A percentile compares a stretch with the other conserved stretches of the same genome.
These are phyloP conservation scores for Apiosordaria backusii DNA, from an alignment of 495 filamentous ascomycete genomes.

Conservation along the genomic window DNA sequence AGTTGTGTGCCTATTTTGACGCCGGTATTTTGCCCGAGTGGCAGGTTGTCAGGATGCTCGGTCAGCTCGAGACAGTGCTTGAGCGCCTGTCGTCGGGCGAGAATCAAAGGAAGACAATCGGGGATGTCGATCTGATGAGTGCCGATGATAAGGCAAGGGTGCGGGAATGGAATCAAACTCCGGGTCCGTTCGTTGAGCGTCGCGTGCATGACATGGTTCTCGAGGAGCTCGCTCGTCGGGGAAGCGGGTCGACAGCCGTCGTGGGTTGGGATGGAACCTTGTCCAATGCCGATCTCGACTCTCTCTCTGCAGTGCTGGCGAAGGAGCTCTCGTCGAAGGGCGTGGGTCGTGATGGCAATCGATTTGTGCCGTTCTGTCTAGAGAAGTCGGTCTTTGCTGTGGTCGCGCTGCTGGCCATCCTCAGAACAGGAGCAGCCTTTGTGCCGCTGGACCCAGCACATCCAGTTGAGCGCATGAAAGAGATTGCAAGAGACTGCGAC, in stretches of 20 bases:
- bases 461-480: constrained; percentile 46
- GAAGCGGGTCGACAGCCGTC: constrained; percentile 7
- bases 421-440: constrained; percentile 45
- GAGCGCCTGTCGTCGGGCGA: constrained; percentile 4
- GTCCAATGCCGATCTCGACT: constrained; percentile 22
- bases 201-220: constrained; percentile 53
- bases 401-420: constrained; percentile 45
- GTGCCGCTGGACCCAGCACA: constrained; percentile 58
- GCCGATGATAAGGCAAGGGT: constrained; percentile 14
- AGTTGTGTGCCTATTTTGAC: constrained; percentile 32
- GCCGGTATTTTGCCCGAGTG: constrained; percentile 17
- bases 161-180: constrained; percentile 25
- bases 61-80: constrained; percentile 26
- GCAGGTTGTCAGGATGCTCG: constrained; percentile 25
- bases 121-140: constrained; percentile 23
- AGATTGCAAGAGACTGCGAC: constrained; percentile 28
- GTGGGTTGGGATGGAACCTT: constrained; percentile 25
- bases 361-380: constrained; percentile 43
- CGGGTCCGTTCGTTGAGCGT: constrained; percentile 32
- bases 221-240: constrained; percentile 31
- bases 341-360: constrained; percentile 17
- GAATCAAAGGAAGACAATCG: constrained; percentile 12
- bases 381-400: constrained; percentile 48
- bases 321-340: constrained; percentile 17
- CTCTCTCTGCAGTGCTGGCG: constrained; percentile 16